phyloP scores from a whole-genome alignment of 2,329 filamentous ascomycete genomes.

The Apiospora phragmitis region DNA sequence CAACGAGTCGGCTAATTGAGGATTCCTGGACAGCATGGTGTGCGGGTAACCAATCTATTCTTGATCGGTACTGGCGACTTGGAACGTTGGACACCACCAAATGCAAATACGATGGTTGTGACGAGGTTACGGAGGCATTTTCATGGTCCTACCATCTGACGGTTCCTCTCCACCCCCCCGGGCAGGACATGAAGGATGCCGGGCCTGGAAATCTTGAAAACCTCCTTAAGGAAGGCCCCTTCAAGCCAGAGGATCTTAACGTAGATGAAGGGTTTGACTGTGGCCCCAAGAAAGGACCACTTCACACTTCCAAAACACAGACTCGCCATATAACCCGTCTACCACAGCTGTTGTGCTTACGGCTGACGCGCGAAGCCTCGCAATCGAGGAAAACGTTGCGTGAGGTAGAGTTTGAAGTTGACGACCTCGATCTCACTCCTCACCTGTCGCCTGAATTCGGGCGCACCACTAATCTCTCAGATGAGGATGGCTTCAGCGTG shows the following conservation, averaged over 20 bases:
- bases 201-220: neutral
- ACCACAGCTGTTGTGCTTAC: constrained; percentile 76
- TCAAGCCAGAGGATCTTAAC: neutral
- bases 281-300: constrained; percentile 46
- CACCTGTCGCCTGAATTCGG: constrained; percentile 30
- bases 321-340: constrained; percentile 64
- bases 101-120: neutral
- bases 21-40: constrained; percentile 73
- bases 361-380: constrained; percentile 46
- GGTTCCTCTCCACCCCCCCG: neutral
- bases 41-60: constrained; percentile 70
- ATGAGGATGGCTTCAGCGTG: constrained; percentile 40
- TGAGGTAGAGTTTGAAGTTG: constrained; percentile 74
- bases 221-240: neutral
- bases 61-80: constrained; percentile 70
- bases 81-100: neutral
- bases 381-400: constrained; percentile 73
- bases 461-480: constrained; percentile 19
- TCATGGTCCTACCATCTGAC: neutral
- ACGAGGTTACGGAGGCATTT: neutral
- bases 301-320: neutral
- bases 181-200: neutral
- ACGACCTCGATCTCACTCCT: constrained; percentile 59
- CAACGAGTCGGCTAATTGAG: constrained; percentile 49
- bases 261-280: neutral